Base-by-base conservation (phyloP, 192 early-diverging fungal species). In the Coemansia sp. region DNA sequence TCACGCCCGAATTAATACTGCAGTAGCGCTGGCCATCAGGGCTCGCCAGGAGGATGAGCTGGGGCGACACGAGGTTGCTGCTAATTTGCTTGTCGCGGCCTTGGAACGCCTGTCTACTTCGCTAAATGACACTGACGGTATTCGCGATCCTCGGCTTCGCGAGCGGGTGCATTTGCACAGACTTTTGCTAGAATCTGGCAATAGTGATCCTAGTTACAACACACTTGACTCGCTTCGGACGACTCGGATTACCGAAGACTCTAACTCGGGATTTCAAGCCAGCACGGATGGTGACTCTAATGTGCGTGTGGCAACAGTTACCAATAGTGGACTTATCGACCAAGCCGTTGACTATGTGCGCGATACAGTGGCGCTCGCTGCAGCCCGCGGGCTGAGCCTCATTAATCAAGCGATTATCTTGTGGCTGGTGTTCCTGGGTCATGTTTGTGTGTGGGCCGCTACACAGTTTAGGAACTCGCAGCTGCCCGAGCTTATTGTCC, bases 381-480 rank as follows among this genome's bases (percentile, higher is more conserved):
- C 57, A 19, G 49, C 63, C 6, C 30, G 38, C 30, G 59, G 49
- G 2, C 44, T 82, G 39, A 52, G 42, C 17, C 43, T 82, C 16
- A 2, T 66, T 3, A 73, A 67, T 52, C 74, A 71, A 43, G 13
- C 55, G 10, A 32, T 74, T 3, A 46, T 82, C 10, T 13, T 72
- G 11, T 76, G 74, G 80, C 66, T 82, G 26, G 26, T 74, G 35
- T 26, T 82, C 8, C 13, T 82, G 65, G 80, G 80, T 10, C 76
- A 69, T 28, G 1, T 69, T 14, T 35, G 73, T 21, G 57, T 67
- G 30, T 82, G 79, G 79, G 38, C 62, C 3, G 61, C 79, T 2
- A 62, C 55, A 14, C 70, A 71, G 74, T 70, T 82, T 43, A 73
- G 57, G 66, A 59, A 71, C 17, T 82, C 79, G 13, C 17, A 33